phyloP scores from a whole-genome alignment of 1,284 basidiomycete species.

The Tilletia setariae region DNA sequence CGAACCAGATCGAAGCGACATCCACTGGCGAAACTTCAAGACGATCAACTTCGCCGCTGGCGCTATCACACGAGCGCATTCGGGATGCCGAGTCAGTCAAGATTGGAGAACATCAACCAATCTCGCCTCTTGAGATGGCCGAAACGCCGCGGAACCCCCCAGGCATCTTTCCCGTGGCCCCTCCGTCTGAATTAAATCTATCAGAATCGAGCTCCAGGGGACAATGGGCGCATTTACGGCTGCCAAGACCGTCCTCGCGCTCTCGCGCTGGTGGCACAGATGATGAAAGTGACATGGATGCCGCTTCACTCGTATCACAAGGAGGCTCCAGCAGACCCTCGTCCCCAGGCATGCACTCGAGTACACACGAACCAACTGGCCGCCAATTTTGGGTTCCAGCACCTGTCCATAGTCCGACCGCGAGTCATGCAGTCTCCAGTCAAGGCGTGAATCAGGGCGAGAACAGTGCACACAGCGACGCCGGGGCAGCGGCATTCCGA shows the following conservation, averaged over 20 bases:
- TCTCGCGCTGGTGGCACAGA: constrained; percentile 17
- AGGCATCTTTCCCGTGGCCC: constrained; percentile 10
- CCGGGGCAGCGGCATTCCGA: neutral
- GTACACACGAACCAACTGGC: neutral
- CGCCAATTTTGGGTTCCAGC: neutral
- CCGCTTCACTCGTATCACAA: constrained; percentile 47
- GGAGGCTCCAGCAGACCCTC: constrained; percentile 35
- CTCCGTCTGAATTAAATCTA: neutral
- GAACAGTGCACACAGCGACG: neutral
- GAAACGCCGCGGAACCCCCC: constrained; percentile 14
- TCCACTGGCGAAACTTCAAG: constrained; percentile 6
- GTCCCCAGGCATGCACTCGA: constrained; percentile 1
- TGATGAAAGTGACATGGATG: constrained; percentile 35
- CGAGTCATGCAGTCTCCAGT: neutral
- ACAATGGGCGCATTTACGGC: neutral
- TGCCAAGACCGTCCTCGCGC: neutral
- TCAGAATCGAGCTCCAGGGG: neutral
- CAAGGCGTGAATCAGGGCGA: neutral
- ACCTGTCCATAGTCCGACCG: neutral
- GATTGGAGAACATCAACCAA: neutral
- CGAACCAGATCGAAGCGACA: constrained; percentile 3
- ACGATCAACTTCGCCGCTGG: neutral
- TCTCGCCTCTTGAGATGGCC: neutral
- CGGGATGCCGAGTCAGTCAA: neutral
- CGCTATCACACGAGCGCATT: constrained; percentile 14